These are phyloP conservation scores for Stagonosporopsis cucurbitacearum DNA, from an alignment of 2,329 filamentous ascomycete species.

Conservation along the genomic window DNA sequence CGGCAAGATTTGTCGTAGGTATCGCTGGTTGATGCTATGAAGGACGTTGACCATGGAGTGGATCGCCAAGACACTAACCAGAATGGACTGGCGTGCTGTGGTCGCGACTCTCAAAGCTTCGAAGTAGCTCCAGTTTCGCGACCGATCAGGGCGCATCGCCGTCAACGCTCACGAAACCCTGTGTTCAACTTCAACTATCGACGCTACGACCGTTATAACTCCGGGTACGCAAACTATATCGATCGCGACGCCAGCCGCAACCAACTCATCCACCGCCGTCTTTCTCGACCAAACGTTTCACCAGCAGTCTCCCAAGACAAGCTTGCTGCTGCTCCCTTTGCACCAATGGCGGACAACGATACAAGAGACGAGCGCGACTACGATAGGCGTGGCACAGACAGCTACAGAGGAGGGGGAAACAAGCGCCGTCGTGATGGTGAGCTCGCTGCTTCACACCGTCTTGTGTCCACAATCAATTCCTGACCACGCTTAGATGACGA, in stretches of 20 bases:
- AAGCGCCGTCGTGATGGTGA: slow-evolving; percentile 45
- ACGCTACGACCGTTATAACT: slow-evolving; percentile 1
- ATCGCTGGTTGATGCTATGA: not conserved
- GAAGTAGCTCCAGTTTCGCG: slow-evolving; percentile 24
- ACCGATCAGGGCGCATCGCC: slow-evolving; percentile 26
- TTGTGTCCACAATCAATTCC: slow-evolving; percentile 1
- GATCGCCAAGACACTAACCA: slow-evolving; percentile 21
- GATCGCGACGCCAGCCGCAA: slow-evolving; percentile 9
- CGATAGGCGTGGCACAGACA: slow-evolving; percentile 38
- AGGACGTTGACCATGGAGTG: slow-evolving; percentile 3
- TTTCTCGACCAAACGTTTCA: slow-evolving; percentile 13
- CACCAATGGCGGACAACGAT: slow-evolving; percentile 40
- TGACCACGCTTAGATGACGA: slow-evolving; percentile 35
- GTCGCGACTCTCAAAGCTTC: slow-evolving; percentile 25
- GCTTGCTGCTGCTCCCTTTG: slow-evolving; percentile 18
- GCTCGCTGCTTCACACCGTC: not conserved
- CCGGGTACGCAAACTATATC: not conserved
- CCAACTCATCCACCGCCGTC: slow-evolving; percentile 17
- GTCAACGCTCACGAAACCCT: slow-evolving; percentile 15
- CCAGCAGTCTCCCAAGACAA: slow-evolving; percentile 20
- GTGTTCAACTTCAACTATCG: slow-evolving; percentile 11
- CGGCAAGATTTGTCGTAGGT: not conserved
- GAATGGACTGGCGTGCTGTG: slow-evolving; percentile 14
- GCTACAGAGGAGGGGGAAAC: slow-evolving; percentile 34
- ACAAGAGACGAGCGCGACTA: slow-evolving; percentile 37